Base-by-base conservation (phyloP, 345 rosid genomes). In the Hypericum perforatum region DNA sequence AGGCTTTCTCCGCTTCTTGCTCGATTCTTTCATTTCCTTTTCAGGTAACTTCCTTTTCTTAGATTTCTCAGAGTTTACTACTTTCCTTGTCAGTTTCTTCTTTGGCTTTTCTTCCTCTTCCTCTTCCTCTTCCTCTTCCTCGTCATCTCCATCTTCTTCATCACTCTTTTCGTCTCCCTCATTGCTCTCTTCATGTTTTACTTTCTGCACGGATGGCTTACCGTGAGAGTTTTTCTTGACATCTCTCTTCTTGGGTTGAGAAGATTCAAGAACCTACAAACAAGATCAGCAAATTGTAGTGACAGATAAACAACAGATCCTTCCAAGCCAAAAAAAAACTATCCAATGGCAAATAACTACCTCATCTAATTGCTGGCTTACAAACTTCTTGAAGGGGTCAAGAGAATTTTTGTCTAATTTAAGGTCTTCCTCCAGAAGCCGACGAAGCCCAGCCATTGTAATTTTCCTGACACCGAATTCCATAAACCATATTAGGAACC, bases 361-460 rank as follows among this genome's bases (percentile, higher is more conserved):
- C 69, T 74, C 71, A 57, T 88, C 94, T 65, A 92, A 66, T 41
- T 77, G 77, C 44, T 65, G 63, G 64, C 71, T 70, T 41, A 88
- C 80, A 56, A 82, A 77, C 67, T 74, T 73, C 77, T 88, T 92
- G 63, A 57, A 72, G 12, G 80, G 71, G 69, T 85, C 96, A 64
- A 92, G 91, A 39, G 74, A 38, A 74, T 42, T 8, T 52, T 80
- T 78, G 42, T 78, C 81, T 41, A 88, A 75, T 51, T 74, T 60
- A 65, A 92, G 88, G 76, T 92, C 98, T 68, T 76, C 73, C 77
- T 92, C 98, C 70, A 88, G 66, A 52, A 81, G 78, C 36, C 96
- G 75, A 60, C 95, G 94, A 58, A 82, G 82, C 58, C 79, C 80
- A 48, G 76, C 84, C 95, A 92, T 75, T 12, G 96, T 79, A 60